phyloP scores from a whole-genome alignment of 2,329 filamentous ascomycete genomes.

The Colletotrichum navitas region DNA sequence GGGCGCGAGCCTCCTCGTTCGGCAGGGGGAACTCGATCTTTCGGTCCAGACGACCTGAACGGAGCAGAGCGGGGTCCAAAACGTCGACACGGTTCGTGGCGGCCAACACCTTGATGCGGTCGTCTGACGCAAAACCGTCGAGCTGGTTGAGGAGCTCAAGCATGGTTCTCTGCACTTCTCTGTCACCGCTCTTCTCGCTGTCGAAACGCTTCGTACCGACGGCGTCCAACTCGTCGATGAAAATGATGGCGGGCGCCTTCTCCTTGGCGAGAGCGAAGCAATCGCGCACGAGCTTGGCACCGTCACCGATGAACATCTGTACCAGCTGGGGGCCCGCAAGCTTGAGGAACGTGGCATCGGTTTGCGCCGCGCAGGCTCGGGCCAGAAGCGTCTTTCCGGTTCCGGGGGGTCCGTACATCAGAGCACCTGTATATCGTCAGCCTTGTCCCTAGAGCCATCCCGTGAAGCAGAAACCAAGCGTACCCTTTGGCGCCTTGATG shows the following conservation, averaged over 20 bases:
- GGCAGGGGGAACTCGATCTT: constrained; percentile 99
- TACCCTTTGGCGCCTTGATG: constrained; percentile 99
- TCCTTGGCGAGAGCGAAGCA: constrained; percentile 98
- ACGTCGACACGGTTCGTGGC: constrained; percentile 96
- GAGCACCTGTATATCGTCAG: constrained; percentile 73
- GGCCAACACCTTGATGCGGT: constrained; percentile 95
- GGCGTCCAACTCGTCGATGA: constrained; percentile 98
- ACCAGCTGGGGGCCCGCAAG: constrained; percentile 97
- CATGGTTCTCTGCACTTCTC: constrained; percentile 99
- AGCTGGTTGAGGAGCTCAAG: constrained; percentile 98
- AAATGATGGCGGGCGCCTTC: constrained; percentile 98
- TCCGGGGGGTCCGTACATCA: constrained; percentile 97
- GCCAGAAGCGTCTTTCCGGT: constrained; percentile 94
- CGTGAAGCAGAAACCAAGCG: constrained; percentile 40
- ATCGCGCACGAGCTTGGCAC: constrained; percentile 96
- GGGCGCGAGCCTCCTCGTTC: constrained; percentile 96
- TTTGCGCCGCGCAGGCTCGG: constrained; percentile 96
- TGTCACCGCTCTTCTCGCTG: constrained; percentile 96
- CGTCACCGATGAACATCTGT: constrained; percentile 99
- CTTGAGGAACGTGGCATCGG: constrained; percentile 98
- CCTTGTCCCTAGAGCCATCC: constrained; percentile 29
- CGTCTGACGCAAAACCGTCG: constrained; percentile 96
- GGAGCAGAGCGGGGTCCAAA: constrained; percentile 89
- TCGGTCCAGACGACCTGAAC: constrained; percentile 91
- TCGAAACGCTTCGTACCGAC: constrained; percentile 99